Conservation (phyloP, 1,284 basidiomycete species). For the Cryptococcus sp. region DNA sequence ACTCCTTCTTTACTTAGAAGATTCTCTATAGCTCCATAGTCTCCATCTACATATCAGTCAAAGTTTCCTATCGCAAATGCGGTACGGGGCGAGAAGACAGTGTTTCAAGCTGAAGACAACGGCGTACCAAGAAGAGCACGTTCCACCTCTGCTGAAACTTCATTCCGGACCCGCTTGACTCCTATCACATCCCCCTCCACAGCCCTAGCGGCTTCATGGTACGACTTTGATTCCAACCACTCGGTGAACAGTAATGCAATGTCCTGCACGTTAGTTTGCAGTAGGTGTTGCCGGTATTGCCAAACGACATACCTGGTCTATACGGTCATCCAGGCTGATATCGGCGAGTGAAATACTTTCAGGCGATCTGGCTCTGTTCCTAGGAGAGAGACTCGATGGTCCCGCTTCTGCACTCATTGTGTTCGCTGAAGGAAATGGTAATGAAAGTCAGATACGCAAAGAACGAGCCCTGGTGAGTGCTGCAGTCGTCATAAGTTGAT, state of each 20-base stretch:
- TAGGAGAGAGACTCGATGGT: not conserved
- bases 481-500: too few species aligned
- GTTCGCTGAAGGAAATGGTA: not conserved
- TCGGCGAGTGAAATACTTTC: not conserved
- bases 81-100: too few species aligned
- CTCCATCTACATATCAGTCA: constrained; percentile 44
- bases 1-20: constrained; percentile 44
- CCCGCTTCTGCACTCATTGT: not conserved
- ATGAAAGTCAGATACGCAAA: too few species aligned
- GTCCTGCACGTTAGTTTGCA: too few species aligned
- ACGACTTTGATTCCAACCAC: constrained; percentile 47
- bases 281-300: too few species aligned
- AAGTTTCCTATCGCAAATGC: not conserved
- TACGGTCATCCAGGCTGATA: not conserved
- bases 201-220: constrained; percentile 42
- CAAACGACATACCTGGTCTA: not conserved
- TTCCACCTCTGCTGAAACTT: constrained; percentile 30
- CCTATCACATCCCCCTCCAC: constrained; percentile 45
- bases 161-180: constrained; percentile 8
- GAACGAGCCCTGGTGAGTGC: too few species aligned
- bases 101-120: too few species aligned
- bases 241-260: constrained; percentile 47
- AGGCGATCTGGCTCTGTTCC: not conserved
- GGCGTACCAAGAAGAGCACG: constrained; percentile 39
- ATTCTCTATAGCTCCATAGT: constrained; percentile 49